Conservation (phyloP, 2,329 filamentous ascomycete species). For the Aspergillus felis region DNA sequence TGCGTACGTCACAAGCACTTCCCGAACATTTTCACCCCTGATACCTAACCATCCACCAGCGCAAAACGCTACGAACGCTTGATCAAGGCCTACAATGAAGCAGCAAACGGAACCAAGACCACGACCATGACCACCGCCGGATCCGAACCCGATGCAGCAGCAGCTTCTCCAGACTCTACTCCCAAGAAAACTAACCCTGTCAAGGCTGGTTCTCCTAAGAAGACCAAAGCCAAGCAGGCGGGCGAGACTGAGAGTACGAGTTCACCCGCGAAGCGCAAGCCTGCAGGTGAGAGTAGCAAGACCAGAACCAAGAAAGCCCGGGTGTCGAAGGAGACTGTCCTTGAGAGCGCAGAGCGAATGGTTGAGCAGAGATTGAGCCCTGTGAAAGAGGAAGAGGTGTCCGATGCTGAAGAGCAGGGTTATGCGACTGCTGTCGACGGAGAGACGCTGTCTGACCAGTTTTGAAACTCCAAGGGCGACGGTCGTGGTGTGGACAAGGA, state of each 20-base stretch:
- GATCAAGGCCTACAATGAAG: constrained; percentile 51
- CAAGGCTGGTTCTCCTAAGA: constrained; percentile 9
- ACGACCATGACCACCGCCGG: constrained; percentile 6
- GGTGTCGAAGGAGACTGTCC: constrained; percentile 5
- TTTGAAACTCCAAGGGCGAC: background rate
- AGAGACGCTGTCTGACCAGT: background rate
- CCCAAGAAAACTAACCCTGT: constrained; percentile 14
- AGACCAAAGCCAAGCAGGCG: background rate
- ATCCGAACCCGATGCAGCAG: constrained; percentile 20
- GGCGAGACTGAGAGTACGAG: background rate
- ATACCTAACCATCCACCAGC: constrained; percentile 35
- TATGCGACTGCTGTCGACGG: background rate
- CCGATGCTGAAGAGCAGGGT: background rate
- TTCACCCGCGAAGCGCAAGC: constrained; percentile 12
- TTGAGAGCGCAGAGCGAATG: constrained; percentile 9
- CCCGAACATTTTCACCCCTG: background rate
- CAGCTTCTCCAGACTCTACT: constrained; percentile 10
- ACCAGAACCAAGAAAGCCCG: background rate
- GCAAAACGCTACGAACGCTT: constrained; percentile 66
- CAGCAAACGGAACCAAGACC: constrained; percentile 7
- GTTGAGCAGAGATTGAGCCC: background rate
- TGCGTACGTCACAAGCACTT: constrained; percentile 53
- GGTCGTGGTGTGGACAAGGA: background rate
- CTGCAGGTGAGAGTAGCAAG: background rate
- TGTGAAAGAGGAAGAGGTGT: background rate